Evolutionary conservation across 805 yeast genomes (phyloP), one percentile per base, ranked within the genome.

Genomic region (Cyberlindnera mycetangii): DNA sequence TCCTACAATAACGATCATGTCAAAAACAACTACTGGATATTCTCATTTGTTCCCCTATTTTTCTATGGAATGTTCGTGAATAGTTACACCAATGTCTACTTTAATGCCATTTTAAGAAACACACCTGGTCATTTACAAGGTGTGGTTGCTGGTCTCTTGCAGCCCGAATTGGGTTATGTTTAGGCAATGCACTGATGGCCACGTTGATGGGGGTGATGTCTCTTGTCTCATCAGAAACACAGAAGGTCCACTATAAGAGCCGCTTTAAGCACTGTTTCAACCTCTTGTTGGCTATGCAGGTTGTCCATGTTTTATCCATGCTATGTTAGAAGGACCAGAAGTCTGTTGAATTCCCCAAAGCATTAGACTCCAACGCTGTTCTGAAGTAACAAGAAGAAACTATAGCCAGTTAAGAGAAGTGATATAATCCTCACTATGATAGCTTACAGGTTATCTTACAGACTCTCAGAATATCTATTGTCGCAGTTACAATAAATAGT

Each of bases 91-190:
- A 59, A 67, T 18, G 57, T 66, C 4, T 70, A 62, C 40, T 41
- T 64, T 33, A 34, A 25, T 10, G 28, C 28, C 28, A 25, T 25
- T 10, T 10, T 25, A n/a, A 25, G 56, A 32, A 40, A 56, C n/a
- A 62, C 72, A 5, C 74, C 76, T 0, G 39, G 55, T 5, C 64
- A 67, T 34, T 43, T 67, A n/a, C 74, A 69, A 42, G 74, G 72
- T 14, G 62, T 65, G 20, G 68, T 69, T 6, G 44, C 66, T 7
- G 75, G 71, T 1, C 49, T 69, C 10, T 56, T 60, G 28, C 28
- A 10, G 12, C 14, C 7, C 14, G 14, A 10, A n/a, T 25, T 10
- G 28, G 28, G 10, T 5, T 25, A 5, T 25, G 28, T 10, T 10
- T 25, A 4, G 28, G 28, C 14, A 25, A 25, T 25, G 28, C 28